Conservation (phyloP, 2,329 filamentous ascomycete genomes). For the Fusarium solani-melongenae region DNA sequence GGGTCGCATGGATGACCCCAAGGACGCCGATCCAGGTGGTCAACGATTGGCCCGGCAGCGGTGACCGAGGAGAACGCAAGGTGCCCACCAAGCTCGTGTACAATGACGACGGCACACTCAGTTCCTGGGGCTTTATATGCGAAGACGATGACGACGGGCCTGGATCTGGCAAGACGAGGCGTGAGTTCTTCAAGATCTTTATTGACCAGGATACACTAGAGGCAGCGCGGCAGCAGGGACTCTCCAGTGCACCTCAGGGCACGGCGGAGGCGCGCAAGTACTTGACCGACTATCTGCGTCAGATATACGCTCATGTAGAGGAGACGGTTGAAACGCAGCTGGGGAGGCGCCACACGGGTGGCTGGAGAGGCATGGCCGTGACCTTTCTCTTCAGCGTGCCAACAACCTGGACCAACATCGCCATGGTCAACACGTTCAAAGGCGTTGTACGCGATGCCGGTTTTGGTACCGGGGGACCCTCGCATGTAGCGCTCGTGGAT, state of each 20-base stretch:
- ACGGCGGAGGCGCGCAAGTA: not conserved
- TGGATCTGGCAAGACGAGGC: slow-evolving; percentile 25
- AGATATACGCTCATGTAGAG: not conserved
- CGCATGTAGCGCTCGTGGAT: not conserved
- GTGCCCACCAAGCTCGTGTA: slow-evolving; percentile 64
- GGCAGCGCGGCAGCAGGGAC: not conserved
- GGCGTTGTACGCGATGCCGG: not conserved
- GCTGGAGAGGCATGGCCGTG: not conserved
- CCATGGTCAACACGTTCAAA: not conserved
- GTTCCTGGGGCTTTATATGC: slow-evolving; percentile 57
- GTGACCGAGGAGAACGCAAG: slow-evolving; percentile 64
- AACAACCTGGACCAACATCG: not conserved
- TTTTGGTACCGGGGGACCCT: not conserved
- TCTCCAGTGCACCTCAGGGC: not conserved
- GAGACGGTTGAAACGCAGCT: not conserved
- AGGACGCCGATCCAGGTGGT: slow-evolving; percentile 56
- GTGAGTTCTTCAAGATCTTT: slow-evolving; percentile 66
- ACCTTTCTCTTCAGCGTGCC: not conserved
- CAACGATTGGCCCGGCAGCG: slow-evolving; percentile 64
- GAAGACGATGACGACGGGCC: not conserved
- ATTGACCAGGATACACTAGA: slow-evolving; percentile 44
- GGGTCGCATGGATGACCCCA: slow-evolving; percentile 51
- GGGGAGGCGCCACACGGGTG: not conserved
- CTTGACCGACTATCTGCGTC: not conserved
- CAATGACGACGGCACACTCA: slow-evolving; percentile 51